Evolutionary conservation across 106 monocot genomes (phyloP).

Genomic region (Dendrobium officinale): DNA sequence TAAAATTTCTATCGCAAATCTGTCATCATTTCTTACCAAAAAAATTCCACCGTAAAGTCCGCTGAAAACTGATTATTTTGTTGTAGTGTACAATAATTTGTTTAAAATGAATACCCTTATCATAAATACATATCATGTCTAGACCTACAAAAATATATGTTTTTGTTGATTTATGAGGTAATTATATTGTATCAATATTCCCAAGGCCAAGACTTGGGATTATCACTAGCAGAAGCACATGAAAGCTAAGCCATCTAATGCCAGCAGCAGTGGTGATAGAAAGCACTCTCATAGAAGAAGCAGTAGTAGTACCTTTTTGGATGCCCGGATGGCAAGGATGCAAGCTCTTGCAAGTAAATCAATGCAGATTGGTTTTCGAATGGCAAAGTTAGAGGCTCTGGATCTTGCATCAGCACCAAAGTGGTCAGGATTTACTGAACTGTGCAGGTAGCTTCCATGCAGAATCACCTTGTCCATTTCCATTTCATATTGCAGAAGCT

Average conservation of each 20-base stretch:
- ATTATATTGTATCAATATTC: not conserved
- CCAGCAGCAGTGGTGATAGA: conserved; percentile 15
- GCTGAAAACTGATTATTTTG: too few species aligned
- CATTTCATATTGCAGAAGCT: too few species aligned
- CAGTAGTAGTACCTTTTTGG: not conserved
- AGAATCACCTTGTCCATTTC: too few species aligned
- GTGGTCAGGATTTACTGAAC: not conserved
- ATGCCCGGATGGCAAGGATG: conserved; percentile 12
- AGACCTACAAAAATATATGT: too few species aligned
- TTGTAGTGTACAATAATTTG: too few species aligned
- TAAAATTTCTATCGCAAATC: too few species aligned
- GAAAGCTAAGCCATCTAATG: conserved; percentile 26
- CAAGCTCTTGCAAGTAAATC: conserved; percentile 1
- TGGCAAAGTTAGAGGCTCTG: not conserved
- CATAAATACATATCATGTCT: too few species aligned
- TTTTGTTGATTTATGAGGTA: too few species aligned
- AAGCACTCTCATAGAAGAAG: conserved; percentile 27
- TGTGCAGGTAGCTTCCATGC: too few species aligned
- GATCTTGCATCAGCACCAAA: not conserved
- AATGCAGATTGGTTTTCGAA: not conserved
- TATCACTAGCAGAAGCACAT: conserved; percentile 7
- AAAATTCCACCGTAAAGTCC: too few species aligned
- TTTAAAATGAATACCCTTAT: too few species aligned
- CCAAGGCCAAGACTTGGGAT: conserved; percentile 28
- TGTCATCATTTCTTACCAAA: too few species aligned